phyloP scores from a whole-genome alignment of 257 asterid species.

The Rehmannia glutinosa region DNA sequence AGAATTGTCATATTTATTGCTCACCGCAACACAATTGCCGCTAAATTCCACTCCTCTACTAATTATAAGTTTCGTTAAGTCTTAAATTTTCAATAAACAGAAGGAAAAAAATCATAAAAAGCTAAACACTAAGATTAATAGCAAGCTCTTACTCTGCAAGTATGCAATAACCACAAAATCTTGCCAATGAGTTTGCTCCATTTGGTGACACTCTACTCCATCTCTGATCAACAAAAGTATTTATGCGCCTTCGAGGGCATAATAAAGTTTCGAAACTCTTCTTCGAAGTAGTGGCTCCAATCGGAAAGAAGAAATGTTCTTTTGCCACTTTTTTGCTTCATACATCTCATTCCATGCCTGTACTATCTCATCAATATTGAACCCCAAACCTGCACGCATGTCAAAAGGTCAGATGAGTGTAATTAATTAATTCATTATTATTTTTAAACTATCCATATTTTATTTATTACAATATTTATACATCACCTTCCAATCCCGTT shows the following conservation, averaged over 20 bases:
- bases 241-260: slow-evolving; percentile 60
- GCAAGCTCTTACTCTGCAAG: slow-evolving; percentile 29
- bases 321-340: slow-evolving; percentile 81
- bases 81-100: background rate
- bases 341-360: slow-evolving; percentile 98
- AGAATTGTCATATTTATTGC: background rate
- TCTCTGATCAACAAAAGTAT: slow-evolving; percentile 13
- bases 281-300: slow-evolving; percentile 75
- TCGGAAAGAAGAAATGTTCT: slow-evolving; percentile 55
- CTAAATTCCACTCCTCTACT: background rate
- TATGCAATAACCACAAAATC: slow-evolving; percentile 21
- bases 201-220: slow-evolving; percentile 9
- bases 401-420: background rate
- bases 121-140: background rate
- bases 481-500: slow-evolving; percentile 56
- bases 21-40: background rate
- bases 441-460: background rate
- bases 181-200: slow-evolving; percentile 19
- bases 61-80: background rate
- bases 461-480: background rate
- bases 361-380: slow-evolving; percentile 89
- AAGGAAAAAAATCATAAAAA: background rate
- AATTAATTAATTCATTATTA: background rate
- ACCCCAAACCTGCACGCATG: slow-evolving; percentile 61
- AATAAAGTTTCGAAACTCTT: slow-evolving; percentile 69